phyloP scores from a whole-genome alignment of 106 monocot species.

The Allium sativum region DNA sequence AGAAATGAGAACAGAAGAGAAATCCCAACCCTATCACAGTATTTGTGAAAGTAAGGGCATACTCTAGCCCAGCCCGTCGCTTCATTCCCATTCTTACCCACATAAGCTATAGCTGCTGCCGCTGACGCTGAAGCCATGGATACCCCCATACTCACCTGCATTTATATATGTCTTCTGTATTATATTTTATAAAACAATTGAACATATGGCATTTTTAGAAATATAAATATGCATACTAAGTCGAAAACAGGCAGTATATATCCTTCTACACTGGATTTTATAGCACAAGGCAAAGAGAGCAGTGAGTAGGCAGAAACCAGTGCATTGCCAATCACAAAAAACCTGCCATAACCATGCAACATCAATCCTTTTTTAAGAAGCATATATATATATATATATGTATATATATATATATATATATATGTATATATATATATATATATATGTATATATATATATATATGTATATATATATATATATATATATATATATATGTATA shows the following conservation, averaged over 20 bases:
- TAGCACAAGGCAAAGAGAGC: conserved; percentile 3
- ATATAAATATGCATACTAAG: background rate
- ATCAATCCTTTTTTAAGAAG: too few species aligned
- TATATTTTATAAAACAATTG: background rate
- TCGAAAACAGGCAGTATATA: conserved; percentile 14
- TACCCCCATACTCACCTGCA: conserved; percentile 19
- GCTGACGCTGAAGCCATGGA: conserved; percentile 18
- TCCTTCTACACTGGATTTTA: background rate
- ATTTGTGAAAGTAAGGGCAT: conserved; percentile 13
- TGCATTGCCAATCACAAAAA: conserved; percentile 22
- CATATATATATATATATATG: too few species aligned
- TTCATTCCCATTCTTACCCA: conserved; percentile 19
- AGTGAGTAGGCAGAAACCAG: conserved; percentile 16
- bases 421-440: too few species aligned
- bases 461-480: too few species aligned
- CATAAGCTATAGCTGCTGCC: conserved; percentile 13
- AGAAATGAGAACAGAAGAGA: conserved; percentile 14
- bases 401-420: too few species aligned
- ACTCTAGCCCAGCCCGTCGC: conserved; percentile 8
- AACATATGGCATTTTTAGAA: background rate
- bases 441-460: too few species aligned
- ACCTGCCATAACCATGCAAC: conserved; percentile 5
- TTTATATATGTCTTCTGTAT: background rate
- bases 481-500: too few species aligned
- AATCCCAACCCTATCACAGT: conserved; percentile 11